phyloP scores from a whole-genome alignment of 768 basidiomycete genomes.

The Hypholoma sublateritium region DNA sequence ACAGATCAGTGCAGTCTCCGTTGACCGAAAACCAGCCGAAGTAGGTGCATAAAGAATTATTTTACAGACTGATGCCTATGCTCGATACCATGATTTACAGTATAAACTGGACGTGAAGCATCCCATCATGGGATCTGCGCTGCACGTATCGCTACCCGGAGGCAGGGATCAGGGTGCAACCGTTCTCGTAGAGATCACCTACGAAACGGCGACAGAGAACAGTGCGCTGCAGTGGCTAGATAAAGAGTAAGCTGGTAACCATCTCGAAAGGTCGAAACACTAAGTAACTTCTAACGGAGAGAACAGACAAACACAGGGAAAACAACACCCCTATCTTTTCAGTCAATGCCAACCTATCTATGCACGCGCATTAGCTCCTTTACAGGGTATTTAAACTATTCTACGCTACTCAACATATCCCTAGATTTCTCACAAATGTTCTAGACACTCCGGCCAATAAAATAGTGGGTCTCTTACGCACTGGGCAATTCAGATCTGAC shows the following conservation, averaged over 20 bases:
- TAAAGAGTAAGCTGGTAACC: slow-evolving; percentile 54
- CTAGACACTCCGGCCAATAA: slow-evolving; percentile 87
- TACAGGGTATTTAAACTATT: slow-evolving; percentile 57
- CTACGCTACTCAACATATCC: neutral
- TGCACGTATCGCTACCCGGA: slow-evolving; percentile 56
- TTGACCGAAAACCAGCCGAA: slow-evolving; percentile 41
- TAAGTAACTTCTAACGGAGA: neutral
- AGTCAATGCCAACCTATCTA: slow-evolving; percentile 94
- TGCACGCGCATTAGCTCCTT: slow-evolving; percentile 73
- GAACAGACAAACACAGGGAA: slow-evolving; percentile 80
- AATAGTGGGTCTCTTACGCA: slow-evolving; percentile 45
- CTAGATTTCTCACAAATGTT: neutral
- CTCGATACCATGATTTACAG: slow-evolving; percentile 27
- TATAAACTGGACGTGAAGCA: slow-evolving; percentile 56
- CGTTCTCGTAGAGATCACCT: slow-evolving; percentile 58
- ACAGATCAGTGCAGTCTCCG: slow-evolving; percentile 51
- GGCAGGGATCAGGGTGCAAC: slow-evolving; percentile 40
- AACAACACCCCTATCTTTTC: slow-evolving; percentile 85
- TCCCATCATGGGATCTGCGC: slow-evolving; percentile 74
- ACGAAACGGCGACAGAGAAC: slow-evolving; percentile 71
- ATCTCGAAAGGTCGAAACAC: neutral
- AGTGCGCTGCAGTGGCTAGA: slow-evolving; percentile 88
- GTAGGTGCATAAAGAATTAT: slow-evolving; percentile 35
- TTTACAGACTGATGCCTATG: neutral
- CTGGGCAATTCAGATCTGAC: neutral